Evolutionary conservation across 2,329 filamentous ascomycete genomes (phyloP), one percentile per base, ranked within the genome.

Genomic region (Talaromyces islandicus): DNA sequence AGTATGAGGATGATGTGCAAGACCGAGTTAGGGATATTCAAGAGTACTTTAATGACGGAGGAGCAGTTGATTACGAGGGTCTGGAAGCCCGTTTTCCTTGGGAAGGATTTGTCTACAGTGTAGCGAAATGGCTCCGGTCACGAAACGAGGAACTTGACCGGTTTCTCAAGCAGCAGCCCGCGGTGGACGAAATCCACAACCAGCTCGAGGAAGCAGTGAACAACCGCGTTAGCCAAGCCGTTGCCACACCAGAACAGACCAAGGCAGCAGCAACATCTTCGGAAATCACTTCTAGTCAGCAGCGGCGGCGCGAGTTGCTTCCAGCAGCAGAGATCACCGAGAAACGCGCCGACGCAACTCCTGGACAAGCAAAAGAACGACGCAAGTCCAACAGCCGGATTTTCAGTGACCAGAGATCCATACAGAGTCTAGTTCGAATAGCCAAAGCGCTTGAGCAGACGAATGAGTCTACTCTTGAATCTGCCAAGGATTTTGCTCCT

Each of bases 41-140:
- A 19, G 48, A 63, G 2, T 66, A 64, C 24, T 75, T 81, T 4
- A 69, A 72, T n/a, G 65, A 71, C 2, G 66, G 75, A 41, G 71
- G 72, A 1, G 56, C 67, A 3, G 68, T 79, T 14, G 77, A 81
- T 48, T 68, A 82, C 27, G 75, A 77, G 3, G 68, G 65, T 1
- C 64, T 87, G 5, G 74, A 76, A 38, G 67, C 69, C 1, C 63
- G 67, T 1, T 87, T 80, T 66, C 74, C 77, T 3, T 86, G 83
- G 83, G 65, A 73, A 0, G 65, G 70, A 2, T 82, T 85, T 57
- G 67, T 81, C 6, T 63, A 78, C 0, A 69, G 75, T 9, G 68
- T 79, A 6, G 70, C 79, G 1, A 65, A 73, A 19, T 86, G 83
- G 81, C 72, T 77, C 21, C 75, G 76, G 59, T 64, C 66, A 7